Base-by-base conservation (phyloP, 805 yeast species). In the Jamesozyma lodderae region DNA sequence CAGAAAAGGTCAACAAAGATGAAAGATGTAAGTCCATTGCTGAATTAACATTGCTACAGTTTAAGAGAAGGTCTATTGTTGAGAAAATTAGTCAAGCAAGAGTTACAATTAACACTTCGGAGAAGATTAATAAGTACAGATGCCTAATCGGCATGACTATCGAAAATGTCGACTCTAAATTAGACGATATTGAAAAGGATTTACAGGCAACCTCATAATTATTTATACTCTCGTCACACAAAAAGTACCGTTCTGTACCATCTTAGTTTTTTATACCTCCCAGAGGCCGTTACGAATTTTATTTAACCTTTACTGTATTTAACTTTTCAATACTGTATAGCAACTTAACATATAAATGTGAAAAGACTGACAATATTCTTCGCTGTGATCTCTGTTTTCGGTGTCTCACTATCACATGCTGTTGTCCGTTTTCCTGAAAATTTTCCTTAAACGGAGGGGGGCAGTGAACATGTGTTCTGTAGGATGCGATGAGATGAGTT, bases 121-220 rank as follows among this genome's bases (percentile, higher is more conserved):
- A 64, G 22, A 81, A 78, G 57, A 79, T 84, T 75, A 72, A 76
- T 51, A 86, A 85, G 55, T 81, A 90, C 64, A 70, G 94, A 45
- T 77, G 77, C 51, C 67, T 90, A 43, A 79, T 92, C 55, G 94
- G 85, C 2, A 69, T 86, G 38, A 75, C 78, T 35, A 70, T 79
- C 16, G 94, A 84, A 42, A 92, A 82, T 43, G 79, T 90, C 41
- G 85, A 81, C 47, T 81, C 83, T 22, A 68, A 86, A 41, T 67
- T 90, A 36, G 90, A 83, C 47, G 96, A 90, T 16, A 82, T 90
- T 31, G 86, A 66, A 41, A 57, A 59, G 19, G 70, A 64, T 41
- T 43, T 66, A 8, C 43, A 50, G 31, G 48, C 51, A n/a, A 49
- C 39, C 32, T 34, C 44, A 16, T 43, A 37, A 39, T 23, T 17